Conservation (phyloP, 2,329 filamentous ascomycete genomes). For the Dothiorella sarmentorum region DNA sequence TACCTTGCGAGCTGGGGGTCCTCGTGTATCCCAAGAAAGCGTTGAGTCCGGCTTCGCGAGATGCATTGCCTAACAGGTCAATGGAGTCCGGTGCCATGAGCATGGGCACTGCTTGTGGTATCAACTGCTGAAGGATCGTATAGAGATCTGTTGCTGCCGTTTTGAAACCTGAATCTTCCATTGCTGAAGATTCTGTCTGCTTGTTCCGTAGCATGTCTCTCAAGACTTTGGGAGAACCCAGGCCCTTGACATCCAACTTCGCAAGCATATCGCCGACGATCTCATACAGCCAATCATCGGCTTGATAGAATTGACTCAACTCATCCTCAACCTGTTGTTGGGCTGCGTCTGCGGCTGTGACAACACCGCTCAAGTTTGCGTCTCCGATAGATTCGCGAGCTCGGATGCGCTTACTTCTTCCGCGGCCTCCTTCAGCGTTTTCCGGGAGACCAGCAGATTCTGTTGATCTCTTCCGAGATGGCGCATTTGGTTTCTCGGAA, state of each 20-base stretch:
- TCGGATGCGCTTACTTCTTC: conserved; percentile 59
- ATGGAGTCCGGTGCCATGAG: conserved; percentile 49
- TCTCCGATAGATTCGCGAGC: conserved; percentile 57
- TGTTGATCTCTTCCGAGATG: conserved; percentile 58
- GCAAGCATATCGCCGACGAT: conserved; percentile 52
- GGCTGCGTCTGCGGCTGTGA: conserved; percentile 49
- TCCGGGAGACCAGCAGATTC: conserved; percentile 59
- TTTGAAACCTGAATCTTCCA: conserved; percentile 2
- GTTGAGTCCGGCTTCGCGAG: conserved; percentile 50
- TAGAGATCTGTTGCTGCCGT: conserved; percentile 44
- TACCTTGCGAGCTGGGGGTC: conserved; percentile 40
- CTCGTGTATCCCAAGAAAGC: conserved; percentile 58
- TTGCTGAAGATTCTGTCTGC: conserved; percentile 5
- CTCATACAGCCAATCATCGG: conserved; percentile 57
- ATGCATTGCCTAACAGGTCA: conserved; percentile 46
- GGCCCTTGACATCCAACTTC: conserved; percentile 47
- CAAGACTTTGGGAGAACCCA: conserved; percentile 42
- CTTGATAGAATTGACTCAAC: conserved; percentile 50
- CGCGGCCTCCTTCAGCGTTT: conserved; percentile 52
- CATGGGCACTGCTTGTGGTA: conserved; percentile 44
- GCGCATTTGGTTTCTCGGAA: conserved; percentile 36
- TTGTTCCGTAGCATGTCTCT: conserved; percentile 28
- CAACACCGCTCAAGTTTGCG: conserved; percentile 42
- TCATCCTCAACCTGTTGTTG: conserved; percentile 53
- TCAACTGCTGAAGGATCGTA: conserved; percentile 33